Evolutionary conservation across 805 yeast genomes (phyloP), one percentile per base, ranked within the genome.

Genomic region (Nakazawaea wyomingensis): DNA sequence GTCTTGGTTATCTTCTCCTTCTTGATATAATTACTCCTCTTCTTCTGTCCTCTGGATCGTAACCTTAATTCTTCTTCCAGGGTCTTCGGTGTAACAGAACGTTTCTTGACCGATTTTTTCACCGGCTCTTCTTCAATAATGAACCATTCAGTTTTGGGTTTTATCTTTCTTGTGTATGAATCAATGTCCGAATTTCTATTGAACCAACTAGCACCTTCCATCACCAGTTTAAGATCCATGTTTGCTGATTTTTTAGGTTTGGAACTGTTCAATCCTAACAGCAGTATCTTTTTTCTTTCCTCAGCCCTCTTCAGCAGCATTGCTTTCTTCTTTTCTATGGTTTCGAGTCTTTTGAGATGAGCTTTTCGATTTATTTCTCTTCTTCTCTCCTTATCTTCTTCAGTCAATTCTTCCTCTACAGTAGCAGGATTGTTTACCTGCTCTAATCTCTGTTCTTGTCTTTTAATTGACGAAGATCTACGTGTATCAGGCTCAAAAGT

Each of bases 401-500:
- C 43, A 18, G 37, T 33, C 7, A 39, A 16, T 24, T 32, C 43
- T 7, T 10, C 18, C 3, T 31, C 14, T 20, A 9, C 36, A 8
- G 16, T 21, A 4, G 20, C 9, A 6, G 4, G 16, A 5, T 20
- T 18, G 4, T 21, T 17, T 6, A 21, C 5, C 17, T 34, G 17
- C n/a, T 34, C 17, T 22, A 14, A 24, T 39, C 31, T 39, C 16
- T 20, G 41, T 7, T 7, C n/a, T 26, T 27, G 27, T 27, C 43
- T 26, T 42, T 48, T 49, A 19, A 44, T 16, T 24, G 53, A 49
- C 10, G 48, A 41, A 13, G 42, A 20, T 34, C 55, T 48, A 8
- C 43, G 26, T 2, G 46, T 34, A 10, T 40, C 39, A 4, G 49
- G 6, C 24, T 33, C 41, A 20, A 48, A 43, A 0, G 56, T 49